Percentiles rank a stretch among this genome's conserved stretches.
phyloP scores from a whole-genome alignment of 2,329 filamentous ascomycete genomes.

The Ramichloridium luteum region DNA sequence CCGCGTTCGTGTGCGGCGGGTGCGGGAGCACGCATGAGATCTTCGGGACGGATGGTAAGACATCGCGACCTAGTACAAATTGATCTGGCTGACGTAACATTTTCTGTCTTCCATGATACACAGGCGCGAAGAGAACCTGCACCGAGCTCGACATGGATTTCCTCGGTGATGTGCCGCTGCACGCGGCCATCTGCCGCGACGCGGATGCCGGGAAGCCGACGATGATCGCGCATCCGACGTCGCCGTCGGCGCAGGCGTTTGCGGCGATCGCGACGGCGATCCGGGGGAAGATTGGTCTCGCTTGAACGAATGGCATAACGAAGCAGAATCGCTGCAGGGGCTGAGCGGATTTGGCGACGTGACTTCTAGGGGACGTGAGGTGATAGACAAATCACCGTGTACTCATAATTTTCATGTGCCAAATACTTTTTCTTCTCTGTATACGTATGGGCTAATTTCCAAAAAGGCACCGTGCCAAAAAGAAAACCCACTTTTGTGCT shows the following conservation, averaged over 20 bases:
- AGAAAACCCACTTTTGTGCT: no score
- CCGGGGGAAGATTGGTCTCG: constrained; percentile 7
- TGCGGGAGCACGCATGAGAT: constrained; percentile 26
- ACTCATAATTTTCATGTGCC: no score
- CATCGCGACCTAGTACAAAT: not conserved
- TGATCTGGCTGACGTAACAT: not conserved
- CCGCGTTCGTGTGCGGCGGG: constrained; percentile 65
- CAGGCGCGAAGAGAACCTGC: constrained; percentile 57
- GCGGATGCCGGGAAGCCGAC: constrained; percentile 80
- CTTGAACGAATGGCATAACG: no score
- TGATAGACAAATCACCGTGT: no score
- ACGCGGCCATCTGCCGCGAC: constrained; percentile 75
- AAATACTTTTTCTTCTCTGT: no score
- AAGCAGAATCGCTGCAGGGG: no score
- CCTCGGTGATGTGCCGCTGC: constrained; percentile 77
- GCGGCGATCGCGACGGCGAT: constrained; percentile 26
- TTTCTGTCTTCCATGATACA: constrained; percentile 15
- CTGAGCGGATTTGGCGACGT: no score
- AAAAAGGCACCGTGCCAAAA: no score
- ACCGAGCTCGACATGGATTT: constrained; percentile 62
- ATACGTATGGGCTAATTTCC: no score
- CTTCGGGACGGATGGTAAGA: constrained; percentile 25
- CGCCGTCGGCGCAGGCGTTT: constrained; percentile 61
- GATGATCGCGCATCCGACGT: constrained; percentile 71
- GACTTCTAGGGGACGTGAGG: no score